Conservation (phyloP, 1,139 yeast genomes). For the Waltiozyma sp. region DNA sequence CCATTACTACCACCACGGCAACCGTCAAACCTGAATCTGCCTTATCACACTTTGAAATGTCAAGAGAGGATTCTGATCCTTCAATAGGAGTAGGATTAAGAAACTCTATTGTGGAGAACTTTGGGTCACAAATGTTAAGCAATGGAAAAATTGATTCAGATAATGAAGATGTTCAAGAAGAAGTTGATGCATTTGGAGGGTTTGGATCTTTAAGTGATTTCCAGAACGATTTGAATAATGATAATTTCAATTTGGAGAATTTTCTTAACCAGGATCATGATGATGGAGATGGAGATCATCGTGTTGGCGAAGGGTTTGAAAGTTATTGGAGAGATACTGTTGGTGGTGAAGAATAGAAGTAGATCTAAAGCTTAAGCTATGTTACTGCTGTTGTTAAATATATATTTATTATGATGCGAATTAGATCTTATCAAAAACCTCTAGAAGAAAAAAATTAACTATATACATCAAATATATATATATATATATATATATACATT, state of each 20-base stretch:
- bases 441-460: no score
- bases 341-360: slow-evolving; percentile 16
- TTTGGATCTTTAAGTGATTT: slow-evolving; percentile 16
- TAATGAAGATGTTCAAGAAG: slow-evolving; percentile 5
- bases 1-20: neutral
- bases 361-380: neutral
- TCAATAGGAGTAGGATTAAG: no score
- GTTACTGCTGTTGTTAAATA: no score
- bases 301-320: slow-evolving; percentile 11
- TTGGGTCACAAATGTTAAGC: slow-evolving; percentile 6
- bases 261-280: slow-evolving; percentile 17
- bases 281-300: slow-evolving; percentile 4
- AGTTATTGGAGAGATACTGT: slow-evolving; percentile 19
- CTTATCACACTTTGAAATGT: slow-evolving; percentile 1
- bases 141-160: slow-evolving; percentile 4
- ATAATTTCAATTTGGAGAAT: slow-evolving; percentile 17
- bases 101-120: neutral
- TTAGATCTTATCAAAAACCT: no score
- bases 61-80: neutral
- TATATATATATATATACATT: no score
- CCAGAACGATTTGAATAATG: slow-evolving; percentile 17
- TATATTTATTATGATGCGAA: no score
- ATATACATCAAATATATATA: no score
- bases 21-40: slow-evolving; percentile 1
- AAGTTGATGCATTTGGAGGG: slow-evolving; percentile 14